Base-by-base conservation (phyloP, 257 asterid genomes). In the Ophiorrhiza pumila region DNA sequence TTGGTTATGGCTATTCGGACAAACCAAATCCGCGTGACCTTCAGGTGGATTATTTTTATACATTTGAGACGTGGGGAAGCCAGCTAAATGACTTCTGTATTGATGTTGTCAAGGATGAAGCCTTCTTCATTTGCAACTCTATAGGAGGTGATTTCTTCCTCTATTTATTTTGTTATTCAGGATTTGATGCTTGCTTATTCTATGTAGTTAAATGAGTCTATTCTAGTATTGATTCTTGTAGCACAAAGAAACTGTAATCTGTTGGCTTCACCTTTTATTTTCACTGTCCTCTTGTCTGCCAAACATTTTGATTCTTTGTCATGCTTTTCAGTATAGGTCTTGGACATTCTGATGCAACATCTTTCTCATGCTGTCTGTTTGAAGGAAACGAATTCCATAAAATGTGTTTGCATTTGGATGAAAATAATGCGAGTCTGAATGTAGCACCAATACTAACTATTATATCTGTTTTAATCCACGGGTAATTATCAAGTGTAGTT, bases 1-100 rank as follows among this genome's bases (percentile, higher is more conserved):
- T 94, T 75, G 98, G 98, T 35, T 94, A 94, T 74, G 98, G 98
- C 57, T 91, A 89, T 85, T 94, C 98, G 15, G 98, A 94, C 85
- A 94, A 94, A 83, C 98, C 98, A 64, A 86, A 91, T 77, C 95
- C 97, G 12, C 79, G 81, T 47, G 79, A 85, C 27, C 90, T 90
- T 76, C 83, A 81, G 71, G 75, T 74, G 27, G 79, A 85, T 43
- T 23, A 76, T 43, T 94, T 94, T 61, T 94, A 93, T 77, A 88
- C 96, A 18, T 94, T 94, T 74, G 98, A 91, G 90, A 94, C 98
- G 56, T 94, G 98, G 98, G 98, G 83, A 69, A 77, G 80, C 77
- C 98, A 94, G 80, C 79, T 94, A 75, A 94, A 94, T 72, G 97
- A 94, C 84, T 94, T 94, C 73, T 94, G 97, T 64, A 80, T 10